Conservation (phyloP, 257 asterid species). For the Solanum appendiculatum region DNA sequence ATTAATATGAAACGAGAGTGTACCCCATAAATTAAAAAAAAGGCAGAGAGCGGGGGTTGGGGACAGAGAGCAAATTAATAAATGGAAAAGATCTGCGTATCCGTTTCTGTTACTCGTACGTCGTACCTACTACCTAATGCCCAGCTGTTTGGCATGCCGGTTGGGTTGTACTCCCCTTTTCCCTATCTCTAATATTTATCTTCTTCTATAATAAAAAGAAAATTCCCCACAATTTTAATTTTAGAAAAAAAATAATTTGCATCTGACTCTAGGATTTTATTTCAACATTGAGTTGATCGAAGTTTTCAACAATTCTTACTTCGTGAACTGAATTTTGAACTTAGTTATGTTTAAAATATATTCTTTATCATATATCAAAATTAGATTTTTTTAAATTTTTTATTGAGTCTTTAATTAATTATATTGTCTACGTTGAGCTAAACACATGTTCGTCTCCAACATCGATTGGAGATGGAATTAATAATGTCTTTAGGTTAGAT, state of each 20-base stretch:
- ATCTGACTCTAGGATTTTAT: not conserved
- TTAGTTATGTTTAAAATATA: not conserved
- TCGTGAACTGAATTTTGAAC: not conserved
- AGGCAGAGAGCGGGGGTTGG: not conserved
- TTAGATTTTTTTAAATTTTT: not conserved
- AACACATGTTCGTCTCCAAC: too few species aligned
- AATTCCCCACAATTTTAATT: too few species aligned
- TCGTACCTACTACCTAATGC: constrained; percentile 38
- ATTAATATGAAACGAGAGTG: too few species aligned
- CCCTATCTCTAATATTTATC: not conserved
- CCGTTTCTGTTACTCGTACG: constrained; percentile 23
- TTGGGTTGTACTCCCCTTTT: not conserved
- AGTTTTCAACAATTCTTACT: not conserved
- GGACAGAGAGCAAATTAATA: not conserved
- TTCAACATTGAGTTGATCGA: not conserved
- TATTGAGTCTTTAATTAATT: not conserved
- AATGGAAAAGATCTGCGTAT: constrained; percentile 13
- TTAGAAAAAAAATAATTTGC: too few species aligned
- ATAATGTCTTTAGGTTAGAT: too few species aligned
- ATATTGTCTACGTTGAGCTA: not conserved
- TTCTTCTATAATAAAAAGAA: not conserved
- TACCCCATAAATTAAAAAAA: not conserved
- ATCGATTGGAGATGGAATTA: too few species aligned
- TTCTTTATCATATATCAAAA: not conserved
- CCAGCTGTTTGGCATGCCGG: constrained; percentile 11